These are phyloP conservation scores for Mitragyna speciosa DNA, from an alignment of 257 asterid species.

Conservation along the genomic window DNA sequence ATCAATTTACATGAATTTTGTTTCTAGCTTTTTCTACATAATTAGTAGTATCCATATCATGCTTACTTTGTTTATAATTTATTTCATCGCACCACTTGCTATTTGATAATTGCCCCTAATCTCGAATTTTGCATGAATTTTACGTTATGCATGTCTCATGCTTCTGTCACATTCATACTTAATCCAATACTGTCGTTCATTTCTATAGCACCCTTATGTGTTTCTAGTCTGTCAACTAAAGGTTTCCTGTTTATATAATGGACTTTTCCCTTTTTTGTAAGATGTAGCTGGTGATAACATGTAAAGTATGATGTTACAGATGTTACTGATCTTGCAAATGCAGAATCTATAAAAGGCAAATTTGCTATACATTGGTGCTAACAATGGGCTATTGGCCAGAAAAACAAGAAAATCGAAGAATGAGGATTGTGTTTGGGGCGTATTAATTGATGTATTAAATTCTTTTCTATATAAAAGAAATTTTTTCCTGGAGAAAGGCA, in stretches of 20 bases:
- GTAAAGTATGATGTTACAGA: not conserved
- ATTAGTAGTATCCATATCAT: no score
- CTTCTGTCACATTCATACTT: not conserved
- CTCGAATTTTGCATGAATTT: not conserved
- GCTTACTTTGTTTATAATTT: no score
- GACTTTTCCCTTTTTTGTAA: not conserved
- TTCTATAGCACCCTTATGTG: not conserved
- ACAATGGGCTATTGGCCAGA: constrained; percentile 46
- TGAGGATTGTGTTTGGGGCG: constrained; percentile 53
- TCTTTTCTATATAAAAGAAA: no score
- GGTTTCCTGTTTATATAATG: not conserved
- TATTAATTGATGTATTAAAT: not conserved
- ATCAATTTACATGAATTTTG: no score
- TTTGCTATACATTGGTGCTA: constrained; percentile 51
- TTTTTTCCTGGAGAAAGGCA: not conserved
- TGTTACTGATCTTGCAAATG: constrained; percentile 48
- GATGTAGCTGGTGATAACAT: not conserved
- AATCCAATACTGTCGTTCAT: not conserved
- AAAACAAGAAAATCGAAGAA: constrained; percentile 61
- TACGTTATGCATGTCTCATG: not conserved
- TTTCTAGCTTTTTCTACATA: no score
- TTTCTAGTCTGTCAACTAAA: not conserved
- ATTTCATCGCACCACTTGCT: no score
- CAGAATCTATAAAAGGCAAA: constrained; percentile 85
- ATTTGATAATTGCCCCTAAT: not conserved